These are phyloP conservation scores for Syzygium malaccense DNA, from an alignment of 441 rosid genomes.

Conservation along the genomic window DNA sequence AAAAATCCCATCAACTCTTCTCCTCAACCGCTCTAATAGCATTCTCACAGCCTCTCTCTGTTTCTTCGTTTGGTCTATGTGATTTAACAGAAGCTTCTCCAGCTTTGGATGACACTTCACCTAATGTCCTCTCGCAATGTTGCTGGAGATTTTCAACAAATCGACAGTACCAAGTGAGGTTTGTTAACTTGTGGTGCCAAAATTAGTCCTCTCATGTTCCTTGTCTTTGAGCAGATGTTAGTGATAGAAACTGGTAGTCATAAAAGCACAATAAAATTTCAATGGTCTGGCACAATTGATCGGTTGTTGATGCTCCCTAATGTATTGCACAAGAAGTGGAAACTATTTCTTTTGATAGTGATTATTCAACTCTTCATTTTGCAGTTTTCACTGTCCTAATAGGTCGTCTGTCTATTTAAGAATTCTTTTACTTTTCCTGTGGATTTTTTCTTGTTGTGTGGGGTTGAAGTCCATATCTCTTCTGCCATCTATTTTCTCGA, in stretches of 20 bases:
- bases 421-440: neutral
- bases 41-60: too few relatives aligned
- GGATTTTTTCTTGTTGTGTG: neutral
- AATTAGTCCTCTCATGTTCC: neutral
- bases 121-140: neutral
- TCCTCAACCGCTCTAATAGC: too few relatives aligned
- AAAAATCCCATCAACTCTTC: too few relatives aligned
- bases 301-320: neutral
- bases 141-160: neutral
- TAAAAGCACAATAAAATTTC: neutral
- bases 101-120: neutral
- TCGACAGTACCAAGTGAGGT: neutral
- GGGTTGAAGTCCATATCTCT: neutral
- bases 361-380: neutral
- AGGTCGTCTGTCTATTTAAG: neutral
- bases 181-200: neutral
- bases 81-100: neutral
- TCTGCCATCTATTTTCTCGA: neutral
- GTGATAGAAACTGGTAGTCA: neutral
- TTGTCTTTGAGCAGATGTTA: neutral
- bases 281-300: neutral
- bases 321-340: neutral
- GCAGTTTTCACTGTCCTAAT: neutral
- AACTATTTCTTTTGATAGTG: neutral
- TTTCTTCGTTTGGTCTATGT: neutral